Conservation (phyloP, 2,329 filamentous ascomycete species). For the Colletotrichum sp. region DNA sequence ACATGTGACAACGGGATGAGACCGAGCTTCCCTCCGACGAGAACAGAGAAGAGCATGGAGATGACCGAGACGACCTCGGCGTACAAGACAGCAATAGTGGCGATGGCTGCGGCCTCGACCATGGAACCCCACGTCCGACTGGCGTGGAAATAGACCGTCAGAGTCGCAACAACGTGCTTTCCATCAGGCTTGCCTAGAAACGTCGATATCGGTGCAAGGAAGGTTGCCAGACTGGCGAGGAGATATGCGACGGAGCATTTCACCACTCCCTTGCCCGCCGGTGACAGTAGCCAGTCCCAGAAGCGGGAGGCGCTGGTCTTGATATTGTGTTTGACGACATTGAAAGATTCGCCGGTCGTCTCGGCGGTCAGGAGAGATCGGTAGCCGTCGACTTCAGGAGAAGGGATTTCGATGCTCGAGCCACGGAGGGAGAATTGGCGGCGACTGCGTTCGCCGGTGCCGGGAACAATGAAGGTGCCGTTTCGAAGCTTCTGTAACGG, state of each 20-base stretch:
- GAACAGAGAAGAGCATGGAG: conserved; percentile 86
- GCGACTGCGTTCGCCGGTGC: conserved; percentile 83
- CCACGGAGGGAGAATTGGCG: conserved; percentile 79
- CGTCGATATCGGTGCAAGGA: conserved; percentile 73
- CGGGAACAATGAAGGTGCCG: conserved; percentile 85
- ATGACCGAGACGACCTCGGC: conserved; percentile 71
- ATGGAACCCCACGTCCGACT: conserved; percentile 87
- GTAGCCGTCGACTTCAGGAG: conserved; percentile 34
- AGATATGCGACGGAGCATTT: conserved; percentile 94
- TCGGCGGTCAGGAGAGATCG: conserved; percentile 39
- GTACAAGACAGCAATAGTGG: conserved; percentile 79
- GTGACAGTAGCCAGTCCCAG: conserved; percentile 70
- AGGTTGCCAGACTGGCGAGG: conserved; percentile 84
- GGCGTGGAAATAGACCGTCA: conserved; percentile 95
- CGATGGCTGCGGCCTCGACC: conserved; percentile 82
- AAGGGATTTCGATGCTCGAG: conserved; percentile 37
- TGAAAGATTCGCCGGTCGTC: conserved; percentile 38
- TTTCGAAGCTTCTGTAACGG: conserved; percentile 72
- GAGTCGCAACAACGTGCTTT: conserved; percentile 91
- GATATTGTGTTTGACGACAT: conserved; percentile 40
- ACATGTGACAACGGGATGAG: conserved; percentile 76
- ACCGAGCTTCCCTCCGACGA: conserved; percentile 60
- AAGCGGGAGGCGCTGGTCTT: conserved; percentile 42
- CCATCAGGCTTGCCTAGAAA: conserved; percentile 85
- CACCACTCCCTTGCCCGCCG: conserved; percentile 78